Conservation (phyloP, 2,329 filamentous ascomycete species). For the Alternaria metachromatica region DNA sequence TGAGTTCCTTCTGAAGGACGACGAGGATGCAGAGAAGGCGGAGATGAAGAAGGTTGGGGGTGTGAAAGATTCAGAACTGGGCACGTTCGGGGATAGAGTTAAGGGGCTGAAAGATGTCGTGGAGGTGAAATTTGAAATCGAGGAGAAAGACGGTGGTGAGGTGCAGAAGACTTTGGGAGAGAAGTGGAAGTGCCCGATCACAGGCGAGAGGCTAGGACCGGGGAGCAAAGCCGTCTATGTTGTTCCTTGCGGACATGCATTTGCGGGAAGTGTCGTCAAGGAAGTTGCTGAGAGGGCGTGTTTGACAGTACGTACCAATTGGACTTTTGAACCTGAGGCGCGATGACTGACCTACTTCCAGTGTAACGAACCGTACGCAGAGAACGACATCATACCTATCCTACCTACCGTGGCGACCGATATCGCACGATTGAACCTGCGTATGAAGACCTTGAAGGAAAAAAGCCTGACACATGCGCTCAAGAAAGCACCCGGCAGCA, state of each 20-base stretch:
- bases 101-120: constrained; percentile 85
- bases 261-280: constrained; percentile 83
- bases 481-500: constrained; percentile 74
- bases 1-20: constrained; percentile 67
- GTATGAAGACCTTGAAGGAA: constrained; percentile 72
- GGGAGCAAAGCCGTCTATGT: constrained; percentile 83
- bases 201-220: constrained; percentile 83
- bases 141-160: constrained; percentile 47
- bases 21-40: constrained; percentile 64
- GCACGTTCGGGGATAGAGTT: constrained; percentile 66
- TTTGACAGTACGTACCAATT: constrained; percentile 55
- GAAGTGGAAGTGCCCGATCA: constrained; percentile 84
- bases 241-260: constrained; percentile 94
- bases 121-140: constrained; percentile 77
- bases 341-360: constrained; percentile 46
- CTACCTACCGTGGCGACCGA: constrained; percentile 75
- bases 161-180: constrained; percentile 57
- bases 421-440: constrained; percentile 68
- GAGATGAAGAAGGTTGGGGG: constrained; percentile 55
- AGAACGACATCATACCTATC: constrained; percentile 82
- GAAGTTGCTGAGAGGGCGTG: constrained; percentile 74
- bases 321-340: background rate
- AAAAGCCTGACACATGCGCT: constrained; percentile 82
- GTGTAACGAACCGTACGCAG: constrained; percentile 76
- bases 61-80: constrained; percentile 55